phyloP scores from a whole-genome alignment of 768 basidiomycete genomes.

The Lactarius pseudohatsudake region DNA sequence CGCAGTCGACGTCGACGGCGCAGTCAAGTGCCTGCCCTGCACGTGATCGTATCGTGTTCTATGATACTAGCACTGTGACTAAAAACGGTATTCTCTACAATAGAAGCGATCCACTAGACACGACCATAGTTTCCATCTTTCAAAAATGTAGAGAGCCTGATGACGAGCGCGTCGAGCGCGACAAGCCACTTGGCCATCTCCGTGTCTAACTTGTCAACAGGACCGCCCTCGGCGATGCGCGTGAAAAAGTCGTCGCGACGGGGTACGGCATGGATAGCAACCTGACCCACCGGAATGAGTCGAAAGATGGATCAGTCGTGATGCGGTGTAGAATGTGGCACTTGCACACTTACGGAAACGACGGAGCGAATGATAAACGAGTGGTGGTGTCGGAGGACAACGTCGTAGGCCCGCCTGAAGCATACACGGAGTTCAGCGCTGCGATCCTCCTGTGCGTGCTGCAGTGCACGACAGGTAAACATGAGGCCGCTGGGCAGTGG shows the following conservation, averaged over 20 bases:
- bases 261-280: slow-evolving; percentile 54
- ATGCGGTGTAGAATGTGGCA: slow-evolving; percentile 32
- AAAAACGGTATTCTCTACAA: background rate
- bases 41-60: slow-evolving; percentile 22
- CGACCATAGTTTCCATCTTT: slow-evolving; percentile 56
- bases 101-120: slow-evolving; percentile 38
- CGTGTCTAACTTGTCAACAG: slow-evolving; percentile 51
- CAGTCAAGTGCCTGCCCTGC: background rate
- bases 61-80: no score
- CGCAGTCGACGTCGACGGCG: background rate
- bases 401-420: slow-evolving; percentile 71
- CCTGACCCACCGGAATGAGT: slow-evolving; percentile 24
- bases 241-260: slow-evolving; percentile 60
- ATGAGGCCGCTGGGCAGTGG: slow-evolving; percentile 52
- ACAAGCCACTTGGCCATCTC: slow-evolving; percentile 61
- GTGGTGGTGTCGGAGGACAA: slow-evolving; percentile 64
- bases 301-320: slow-evolving; percentile 4
- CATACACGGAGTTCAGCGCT: slow-evolving; percentile 58
- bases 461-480: slow-evolving; percentile 66
- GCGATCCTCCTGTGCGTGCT: slow-evolving; percentile 59
- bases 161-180: slow-evolving; percentile 54
- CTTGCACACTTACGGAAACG: slow-evolving; percentile 50
- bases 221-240: slow-evolving; percentile 59
- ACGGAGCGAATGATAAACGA: slow-evolving; percentile 64
- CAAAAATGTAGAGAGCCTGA: slow-evolving; percentile 52